phyloP scores from a whole-genome alignment of 2,329 filamentous ascomycete species.

The Colletotrichum horii region DNA sequence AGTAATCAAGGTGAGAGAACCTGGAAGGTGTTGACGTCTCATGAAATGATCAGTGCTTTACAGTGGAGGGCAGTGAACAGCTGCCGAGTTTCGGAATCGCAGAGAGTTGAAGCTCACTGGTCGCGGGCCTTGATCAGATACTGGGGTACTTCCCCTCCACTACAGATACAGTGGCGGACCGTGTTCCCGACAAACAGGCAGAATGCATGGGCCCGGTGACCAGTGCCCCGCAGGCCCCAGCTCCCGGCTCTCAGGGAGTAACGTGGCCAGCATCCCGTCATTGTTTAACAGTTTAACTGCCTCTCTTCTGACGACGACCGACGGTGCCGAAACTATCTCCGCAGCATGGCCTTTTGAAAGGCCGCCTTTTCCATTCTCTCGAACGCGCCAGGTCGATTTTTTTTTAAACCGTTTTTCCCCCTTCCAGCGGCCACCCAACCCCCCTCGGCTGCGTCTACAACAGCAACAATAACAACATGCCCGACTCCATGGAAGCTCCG shows the following conservation, averaged over 20 bases:
- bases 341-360: constrained; percentile 17
- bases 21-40: neutral
- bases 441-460: neutral
- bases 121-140: constrained; percentile 1
- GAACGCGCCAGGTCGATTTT: neutral
- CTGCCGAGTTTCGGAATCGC: constrained; percentile 19
- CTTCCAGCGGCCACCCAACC: neutral
- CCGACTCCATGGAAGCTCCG: constrained; percentile 20
- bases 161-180: too few species aligned
- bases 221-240: constrained; percentile 16
- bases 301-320: neutral
- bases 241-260: constrained; percentile 17
- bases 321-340: constrained; percentile 5
- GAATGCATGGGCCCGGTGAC: constrained; percentile 8
- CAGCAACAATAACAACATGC: constrained; percentile 12
- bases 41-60: constrained; percentile 11
- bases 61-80: constrained; percentile 10
- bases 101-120: constrained; percentile 15
- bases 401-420: neutral
- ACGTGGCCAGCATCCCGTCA: constrained; percentile 18
- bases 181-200: neutral
- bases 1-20: neutral
- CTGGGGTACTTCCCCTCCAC: neutral
- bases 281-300: neutral
- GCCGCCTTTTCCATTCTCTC: neutral